phyloP scores from a whole-genome alignment of 305 asterid species.

The Solanum hybrid region DNA sequence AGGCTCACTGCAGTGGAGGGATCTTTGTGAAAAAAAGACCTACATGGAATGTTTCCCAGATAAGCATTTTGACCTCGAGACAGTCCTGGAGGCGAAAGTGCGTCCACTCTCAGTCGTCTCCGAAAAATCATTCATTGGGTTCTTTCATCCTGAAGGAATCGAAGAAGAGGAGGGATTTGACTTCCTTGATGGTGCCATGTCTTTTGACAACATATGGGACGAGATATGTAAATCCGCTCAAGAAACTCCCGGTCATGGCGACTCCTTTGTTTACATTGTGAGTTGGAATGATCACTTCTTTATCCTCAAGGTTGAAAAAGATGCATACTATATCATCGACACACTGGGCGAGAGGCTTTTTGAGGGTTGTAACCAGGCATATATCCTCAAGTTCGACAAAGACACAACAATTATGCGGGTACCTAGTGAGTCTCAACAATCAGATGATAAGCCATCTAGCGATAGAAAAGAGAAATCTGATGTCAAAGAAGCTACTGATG shows the following conservation, averaged over 20 bases:
- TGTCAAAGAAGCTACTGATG: slow-evolving; percentile 5
- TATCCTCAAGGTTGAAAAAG: slow-evolving; percentile 54
- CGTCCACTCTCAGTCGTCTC: slow-evolving; percentile 49
- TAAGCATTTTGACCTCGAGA: slow-evolving; percentile 81
- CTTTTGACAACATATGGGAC: slow-evolving; percentile 75
- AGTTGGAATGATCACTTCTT: slow-evolving; percentile 89
- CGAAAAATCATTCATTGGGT: slow-evolving; percentile 64
- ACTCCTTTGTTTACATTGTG: slow-evolving; percentile 39
- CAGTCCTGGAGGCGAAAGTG: slow-evolving; percentile 51
- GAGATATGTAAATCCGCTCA: slow-evolving; percentile 31
- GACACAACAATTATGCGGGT: slow-evolving; percentile 29
- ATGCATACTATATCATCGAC: slow-evolving; percentile 58
- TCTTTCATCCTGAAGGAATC: slow-evolving; percentile 61
- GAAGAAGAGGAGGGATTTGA: slow-evolving; percentile 43
- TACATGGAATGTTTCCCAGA: slow-evolving; percentile 51
- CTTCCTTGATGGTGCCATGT: slow-evolving; percentile 62
- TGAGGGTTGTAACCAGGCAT: slow-evolving; percentile 81
- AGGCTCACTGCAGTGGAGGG: slow-evolving; percentile 74
- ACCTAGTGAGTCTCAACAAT: slow-evolving; percentile 12
- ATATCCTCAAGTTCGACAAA: slow-evolving; percentile 53
- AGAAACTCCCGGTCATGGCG: not conserved
- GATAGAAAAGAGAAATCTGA: slow-evolving; percentile 7
- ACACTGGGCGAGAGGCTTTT: slow-evolving; percentile 81
- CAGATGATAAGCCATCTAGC: slow-evolving; percentile 12
- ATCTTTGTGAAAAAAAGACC: slow-evolving; percentile 47